Conservation (phyloP, 495 filamentous ascomycete genomes). For the Penicillium silybi region DNA sequence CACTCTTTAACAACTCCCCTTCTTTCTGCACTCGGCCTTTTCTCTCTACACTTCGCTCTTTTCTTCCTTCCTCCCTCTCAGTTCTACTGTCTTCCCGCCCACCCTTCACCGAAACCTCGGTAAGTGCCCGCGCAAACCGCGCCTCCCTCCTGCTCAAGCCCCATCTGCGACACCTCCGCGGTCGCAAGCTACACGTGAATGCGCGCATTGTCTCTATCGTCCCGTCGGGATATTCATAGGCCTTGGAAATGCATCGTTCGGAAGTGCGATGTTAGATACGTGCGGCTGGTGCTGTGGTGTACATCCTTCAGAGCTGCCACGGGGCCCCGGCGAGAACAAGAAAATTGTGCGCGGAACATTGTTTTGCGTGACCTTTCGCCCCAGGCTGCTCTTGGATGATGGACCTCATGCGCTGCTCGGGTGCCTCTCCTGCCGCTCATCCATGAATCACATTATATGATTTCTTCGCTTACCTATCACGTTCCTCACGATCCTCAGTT, state of each 20-base stretch:
- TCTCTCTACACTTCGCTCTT: neutral
- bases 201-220: neutral
- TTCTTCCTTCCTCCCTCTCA: neutral
- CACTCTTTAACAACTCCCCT: slow-evolving; percentile 9
- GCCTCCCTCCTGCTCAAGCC: slow-evolving; percentile 8
- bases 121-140: slow-evolving; percentile 18
- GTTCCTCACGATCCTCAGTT: neutral
- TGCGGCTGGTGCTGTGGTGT: slow-evolving; percentile 2
- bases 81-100: neutral
- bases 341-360: neutral
- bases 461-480: neutral
- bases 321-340: neutral
- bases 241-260: neutral
- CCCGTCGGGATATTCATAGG: neutral
- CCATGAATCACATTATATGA: neutral
- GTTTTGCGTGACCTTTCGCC: neutral
- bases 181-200: slow-evolving; percentile 7
- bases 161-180: neutral
- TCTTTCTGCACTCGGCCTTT: neutral
- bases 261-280: slow-evolving; percentile 3
- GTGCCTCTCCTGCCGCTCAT: neutral
- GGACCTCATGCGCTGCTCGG: neutral
- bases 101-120: neutral
- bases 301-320: neutral
- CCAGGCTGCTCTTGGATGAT: neutral